These are phyloP conservation scores for Penicillium taxi DNA, from an alignment of 495 filamentous ascomycete genomes.

Conservation along the genomic window DNA sequence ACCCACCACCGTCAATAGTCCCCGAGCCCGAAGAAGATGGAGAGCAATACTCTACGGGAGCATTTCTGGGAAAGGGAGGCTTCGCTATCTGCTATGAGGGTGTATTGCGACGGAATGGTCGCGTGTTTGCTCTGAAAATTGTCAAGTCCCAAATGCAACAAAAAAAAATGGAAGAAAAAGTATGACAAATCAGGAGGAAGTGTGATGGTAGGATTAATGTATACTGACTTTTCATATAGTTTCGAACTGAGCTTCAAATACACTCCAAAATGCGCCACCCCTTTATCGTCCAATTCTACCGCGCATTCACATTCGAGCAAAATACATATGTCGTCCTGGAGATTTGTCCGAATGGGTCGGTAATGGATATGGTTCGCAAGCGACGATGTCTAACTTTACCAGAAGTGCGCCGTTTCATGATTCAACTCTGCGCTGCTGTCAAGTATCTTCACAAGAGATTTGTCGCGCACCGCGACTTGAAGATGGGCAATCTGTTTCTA, in stretches of 20 bases:
- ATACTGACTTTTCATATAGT: constrained; percentile 50
- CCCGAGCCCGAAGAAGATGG: constrained; percentile 66
- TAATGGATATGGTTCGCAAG: constrained; percentile 95
- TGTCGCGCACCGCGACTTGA: constrained; percentile 93
- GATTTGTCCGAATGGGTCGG: constrained; percentile 88
- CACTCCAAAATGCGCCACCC: constrained; percentile 94
- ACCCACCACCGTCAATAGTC: constrained; percentile 69
- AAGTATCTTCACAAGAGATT: constrained; percentile 94
- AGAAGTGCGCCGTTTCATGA: constrained; percentile 82
- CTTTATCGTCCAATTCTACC: constrained; percentile 89
- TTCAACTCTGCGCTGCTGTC: constrained; percentile 91
- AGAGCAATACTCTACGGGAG: constrained; percentile 75
- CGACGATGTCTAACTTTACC: constrained; percentile 79
- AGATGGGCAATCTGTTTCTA: constrained; percentile 96
- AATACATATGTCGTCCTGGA: constrained; percentile 94
- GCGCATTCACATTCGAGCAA: constrained; percentile 81
- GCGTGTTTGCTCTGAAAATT: constrained; percentile 79
- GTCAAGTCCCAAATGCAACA: constrained; percentile 80
- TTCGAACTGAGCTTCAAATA: constrained; percentile 94
- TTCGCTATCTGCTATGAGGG: constrained; percentile 90
- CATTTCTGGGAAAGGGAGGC: constrained; percentile 81
- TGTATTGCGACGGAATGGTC: constrained; percentile 53
- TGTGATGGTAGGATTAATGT: neutral
- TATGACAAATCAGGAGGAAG: constrained; percentile 22
- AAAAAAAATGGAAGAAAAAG: constrained; percentile 85